Conservation (phyloP, 495 filamentous ascomycete genomes). For the Hypoxylon cercidicola region DNA sequence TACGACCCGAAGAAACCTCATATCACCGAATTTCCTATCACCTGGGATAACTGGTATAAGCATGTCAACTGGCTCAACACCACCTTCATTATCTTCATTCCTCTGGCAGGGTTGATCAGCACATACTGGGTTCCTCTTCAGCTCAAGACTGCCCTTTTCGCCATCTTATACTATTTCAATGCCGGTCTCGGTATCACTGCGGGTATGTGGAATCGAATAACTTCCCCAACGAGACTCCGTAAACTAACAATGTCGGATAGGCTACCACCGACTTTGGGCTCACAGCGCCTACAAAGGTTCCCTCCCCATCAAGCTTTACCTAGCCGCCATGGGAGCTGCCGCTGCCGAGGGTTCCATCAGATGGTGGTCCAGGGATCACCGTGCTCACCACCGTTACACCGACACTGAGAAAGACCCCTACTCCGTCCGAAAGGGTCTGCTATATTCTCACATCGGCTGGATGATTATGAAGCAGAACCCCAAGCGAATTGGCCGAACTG, state of each 20-base stretch:
- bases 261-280: constrained; percentile 93
- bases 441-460: constrained; percentile 95
- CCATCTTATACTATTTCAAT: constrained; percentile 90
- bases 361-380: constrained; percentile 98
- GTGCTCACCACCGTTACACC: constrained; percentile 98
- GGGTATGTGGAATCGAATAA: constrained; percentile 59
- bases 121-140: constrained; percentile 85
- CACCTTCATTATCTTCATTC: constrained; percentile 85
- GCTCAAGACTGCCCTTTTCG: constrained; percentile 79
- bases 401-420: constrained; percentile 99
- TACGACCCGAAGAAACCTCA: constrained; percentile 63
- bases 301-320: constrained; percentile 87
- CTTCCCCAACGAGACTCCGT: neutral
- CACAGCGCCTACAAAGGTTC: constrained; percentile 95
- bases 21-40: constrained; percentile 74
- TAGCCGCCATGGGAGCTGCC: constrained; percentile 91
- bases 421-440: constrained; percentile 95
- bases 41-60: constrained; percentile 90
- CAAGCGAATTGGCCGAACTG: constrained; percentile 91
- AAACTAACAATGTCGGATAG: constrained; percentile 51
- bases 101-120: constrained; percentile 76
- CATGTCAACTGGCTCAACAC: constrained; percentile 98
- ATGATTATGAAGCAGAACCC: constrained; percentile 97
- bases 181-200: constrained; percentile 91
- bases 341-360: constrained; percentile 95